Percentiles rank a stretch among this genome's conserved stretches.
These are phyloP conservation scores for Hypoxylon lenormandii DNA, from an alignment of 495 filamentous ascomycete genomes.

Conservation along the genomic window DNA sequence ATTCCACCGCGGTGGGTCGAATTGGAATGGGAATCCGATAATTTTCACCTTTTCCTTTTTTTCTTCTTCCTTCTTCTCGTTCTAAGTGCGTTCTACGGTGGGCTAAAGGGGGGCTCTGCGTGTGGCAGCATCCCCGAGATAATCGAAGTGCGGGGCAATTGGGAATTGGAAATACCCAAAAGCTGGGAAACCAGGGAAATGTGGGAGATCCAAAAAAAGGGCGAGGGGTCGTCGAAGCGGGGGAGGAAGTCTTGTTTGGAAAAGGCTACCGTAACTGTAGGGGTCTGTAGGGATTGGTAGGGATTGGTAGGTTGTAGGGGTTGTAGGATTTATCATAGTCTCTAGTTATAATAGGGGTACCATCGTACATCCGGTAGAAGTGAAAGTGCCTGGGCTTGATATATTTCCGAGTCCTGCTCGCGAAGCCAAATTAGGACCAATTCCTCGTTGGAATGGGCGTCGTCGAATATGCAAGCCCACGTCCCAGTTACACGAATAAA, in stretches of 20 bases:
- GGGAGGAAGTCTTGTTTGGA: slow-evolving; percentile 18
- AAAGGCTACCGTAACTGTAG: background rate
- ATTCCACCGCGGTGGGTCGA: slow-evolving; percentile 17
- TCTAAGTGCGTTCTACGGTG: slow-evolving; percentile 10
- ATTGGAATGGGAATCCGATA: slow-evolving; percentile 8
- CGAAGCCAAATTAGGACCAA: slow-evolving; percentile 3
- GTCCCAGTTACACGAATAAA: slow-evolving; percentile 32
- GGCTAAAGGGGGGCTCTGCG: slow-evolving; percentile 36
- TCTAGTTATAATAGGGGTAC: background rate
- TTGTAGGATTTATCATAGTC: too few relatives aligned
- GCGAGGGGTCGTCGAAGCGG: slow-evolving; percentile 43
- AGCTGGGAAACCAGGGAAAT: slow-evolving; percentile 44
- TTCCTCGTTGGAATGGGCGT: slow-evolving; percentile 8
- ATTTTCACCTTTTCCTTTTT: background rate
- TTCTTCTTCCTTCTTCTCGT: slow-evolving; percentile 6
- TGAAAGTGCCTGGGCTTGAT: slow-evolving; percentile 4
- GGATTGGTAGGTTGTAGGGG: too few relatives aligned
- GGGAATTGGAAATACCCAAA: slow-evolving; percentile 28
- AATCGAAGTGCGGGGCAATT: slow-evolving; percentile 45
- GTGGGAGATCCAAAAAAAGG: slow-evolving; percentile 42
- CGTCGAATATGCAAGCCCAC: slow-evolving; percentile 2
- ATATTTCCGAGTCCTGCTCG: slow-evolving; percentile 30
- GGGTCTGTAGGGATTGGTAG: too few relatives aligned
- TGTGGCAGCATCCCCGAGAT: slow-evolving; percentile 40
- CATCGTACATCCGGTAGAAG: slow-evolving; percentile 3